phyloP scores from a whole-genome alignment of 2,329 filamentous ascomycete genomes.

The Calonectria fujianensis region DNA sequence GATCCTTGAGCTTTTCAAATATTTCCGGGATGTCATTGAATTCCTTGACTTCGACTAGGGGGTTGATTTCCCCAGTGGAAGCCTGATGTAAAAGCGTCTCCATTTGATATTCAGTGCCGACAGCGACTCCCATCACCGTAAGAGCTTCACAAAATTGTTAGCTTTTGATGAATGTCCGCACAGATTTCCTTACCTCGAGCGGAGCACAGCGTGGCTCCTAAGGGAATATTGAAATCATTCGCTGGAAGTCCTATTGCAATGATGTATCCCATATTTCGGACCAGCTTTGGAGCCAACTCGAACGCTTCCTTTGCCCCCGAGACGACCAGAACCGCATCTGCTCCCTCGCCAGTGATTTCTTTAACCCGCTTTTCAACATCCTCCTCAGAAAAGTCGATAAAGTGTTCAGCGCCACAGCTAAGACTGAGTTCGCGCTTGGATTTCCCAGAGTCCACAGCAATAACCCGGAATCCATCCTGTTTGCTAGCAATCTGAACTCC shows the following conservation, averaged over 20 bases:
- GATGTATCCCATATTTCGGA: conserved; percentile 53
- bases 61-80: conserved; percentile 16
- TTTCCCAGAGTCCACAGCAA: conserved; percentile 56
- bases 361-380: conserved; percentile 50
- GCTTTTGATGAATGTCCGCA: not conserved
- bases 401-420: conserved; percentile 52
- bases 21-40: conserved; percentile 39
- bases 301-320: conserved; percentile 55
- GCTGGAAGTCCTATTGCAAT: conserved; percentile 53
- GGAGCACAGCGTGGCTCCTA: conserved; percentile 51
- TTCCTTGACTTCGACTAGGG: conserved; percentile 27
- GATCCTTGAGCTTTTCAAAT: conserved; percentile 32
- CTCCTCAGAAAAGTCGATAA: conserved; percentile 53
- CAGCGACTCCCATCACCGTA: conserved; percentile 44
- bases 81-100: conserved; percentile 40
- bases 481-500: conserved; percentile 57
- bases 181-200: conserved; percentile 41
- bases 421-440: conserved; percentile 49
- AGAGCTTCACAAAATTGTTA: conserved; percentile 35
- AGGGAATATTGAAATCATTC: conserved; percentile 54
- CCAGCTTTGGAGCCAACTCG: conserved; percentile 47
- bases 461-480: conserved; percentile 48
- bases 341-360: conserved; percentile 54
- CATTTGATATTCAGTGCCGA: conserved; percentile 50
- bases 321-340: conserved; percentile 54